Base-by-base conservation (phyloP, 2,329 filamentous ascomycete genomes). In the Botrytis aclada region DNA sequence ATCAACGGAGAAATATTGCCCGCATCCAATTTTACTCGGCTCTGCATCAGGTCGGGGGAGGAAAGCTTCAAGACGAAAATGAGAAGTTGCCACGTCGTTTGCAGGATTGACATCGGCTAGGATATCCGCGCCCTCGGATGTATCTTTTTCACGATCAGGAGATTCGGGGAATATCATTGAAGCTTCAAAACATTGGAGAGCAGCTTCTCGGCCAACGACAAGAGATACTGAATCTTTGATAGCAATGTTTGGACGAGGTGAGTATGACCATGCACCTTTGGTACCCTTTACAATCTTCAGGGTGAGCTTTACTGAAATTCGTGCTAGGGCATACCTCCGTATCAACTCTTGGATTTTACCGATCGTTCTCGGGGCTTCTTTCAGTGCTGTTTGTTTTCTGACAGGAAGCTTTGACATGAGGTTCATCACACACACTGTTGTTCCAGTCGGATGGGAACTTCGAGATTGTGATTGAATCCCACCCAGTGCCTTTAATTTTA, bases 1-100 rank as follows among this genome's bases (percentile, higher is more conserved):
- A 79, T 95, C 91, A 34, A 95, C 84, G 0, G 90, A 92, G 45
- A 94, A 82, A 79, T 90, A 94, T 7, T 86, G 81, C 0, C 86
- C 84, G n/a, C 83, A 86, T 63, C 83, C 82, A 47, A 88, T 76
- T n/a, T 81, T 84, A 2, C 81, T 78, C 3, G 77, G 64, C 45
- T 86, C 82, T 29, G 86, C 85, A 71, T 84, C 82, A 5, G 83
- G 82, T 45, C 81, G 86, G 0, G 91, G 88, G 0, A 94, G 77
- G 69, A 90, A 86, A 1, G 88, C 88, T 69, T 88, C 84, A 16
- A 93, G 80, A 0, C 82, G 77, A 70, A 88, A 88, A 43, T 18
- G 12, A 56, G 39, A 43, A 43, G 62, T 39, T 18, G 18, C 25
- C 39, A 37, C 22, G 22, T 29, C 16, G 7, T 32, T 43, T 37